Evolutionary conservation across 2,329 filamentous ascomycete species (phyloP), one percentile per base, ranked within the genome.

Genomic region (Aureobasidium sp.): DNA sequence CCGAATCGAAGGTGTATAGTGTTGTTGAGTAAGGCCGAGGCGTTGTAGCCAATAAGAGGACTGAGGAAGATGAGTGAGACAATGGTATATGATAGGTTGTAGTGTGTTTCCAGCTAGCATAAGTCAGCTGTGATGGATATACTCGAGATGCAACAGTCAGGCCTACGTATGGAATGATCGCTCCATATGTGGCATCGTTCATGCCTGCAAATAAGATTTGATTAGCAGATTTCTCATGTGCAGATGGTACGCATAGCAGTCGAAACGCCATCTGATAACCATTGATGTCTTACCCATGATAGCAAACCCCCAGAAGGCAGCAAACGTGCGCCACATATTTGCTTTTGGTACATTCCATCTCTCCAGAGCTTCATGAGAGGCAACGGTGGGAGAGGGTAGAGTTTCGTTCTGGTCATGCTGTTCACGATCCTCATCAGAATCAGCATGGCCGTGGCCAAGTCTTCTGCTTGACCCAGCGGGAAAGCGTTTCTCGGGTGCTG

Each of bases 31-130:
- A 89, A 72, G 1, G 86, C 86, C 1, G 86, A 85, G 2, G 80
- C 67, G 15, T 83, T 78, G 72, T 89, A 90, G 50, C 86, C 87
- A 3, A 81, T 75, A 53, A 89, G 84, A 0, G 86, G 86, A 0
- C 86, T 81, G 11, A 89, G 76, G 70, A 89, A 90, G 47, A 89
- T 74, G 2, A 88, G 77, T 0, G 87, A 87, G 3, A 89, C 81
- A 59, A 86, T 74, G 3, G 83, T 81, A 70, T 88, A 88, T 50
- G 75, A 78, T 57, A 88, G 75, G 53, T 75, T 59, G 73, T 89
- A 89, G 74, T 87, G 87, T 13, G 72, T 72, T 75, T 86, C 83
- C 44, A 87, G 76, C 80, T 84, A 60, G 42, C 21, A 10, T 3
- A 11, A n/a, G 53, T 62, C 16, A 62, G 42, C 5, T 29, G 13